These are phyloP conservation scores for Camellia sinensis DNA, from an alignment of 148 eudicot species.

Conservation along the genomic window DNA sequence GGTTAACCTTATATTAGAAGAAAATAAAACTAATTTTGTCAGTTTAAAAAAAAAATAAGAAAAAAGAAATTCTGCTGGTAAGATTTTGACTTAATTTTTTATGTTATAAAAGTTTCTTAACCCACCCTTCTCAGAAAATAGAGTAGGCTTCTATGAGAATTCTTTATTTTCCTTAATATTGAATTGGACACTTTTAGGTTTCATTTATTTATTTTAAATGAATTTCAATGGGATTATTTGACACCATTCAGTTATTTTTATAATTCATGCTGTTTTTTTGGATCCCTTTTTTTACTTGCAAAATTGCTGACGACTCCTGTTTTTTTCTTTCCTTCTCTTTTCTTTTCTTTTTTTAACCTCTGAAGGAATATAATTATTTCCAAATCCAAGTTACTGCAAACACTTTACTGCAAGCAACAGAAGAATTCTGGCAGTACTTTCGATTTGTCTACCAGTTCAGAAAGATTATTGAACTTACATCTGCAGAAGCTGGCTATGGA, in stretches of 20 bases:
- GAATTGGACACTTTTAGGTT: not conserved
- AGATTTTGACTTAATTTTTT: not conserved
- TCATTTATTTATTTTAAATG: no score
- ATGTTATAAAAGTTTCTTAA: no score
- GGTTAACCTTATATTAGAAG: no score
- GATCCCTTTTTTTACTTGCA: not conserved
- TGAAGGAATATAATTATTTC: conserved; percentile 49
- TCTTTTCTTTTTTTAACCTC: not conserved
- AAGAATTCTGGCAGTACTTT: conserved; percentile 20
- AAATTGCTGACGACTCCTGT: not conserved
- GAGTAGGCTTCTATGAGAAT: not conserved
- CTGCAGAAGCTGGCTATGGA: conserved; percentile 61
- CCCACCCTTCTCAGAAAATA: no score
- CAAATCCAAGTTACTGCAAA: conserved; percentile 43
- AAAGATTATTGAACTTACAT: conserved; percentile 30
- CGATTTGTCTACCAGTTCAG: conserved; percentile 24
- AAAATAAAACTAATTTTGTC: not conserved
- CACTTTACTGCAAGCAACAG: conserved; percentile 42
- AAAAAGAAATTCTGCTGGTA: not conserved
- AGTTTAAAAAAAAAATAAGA: no score
- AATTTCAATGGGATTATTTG: no score
- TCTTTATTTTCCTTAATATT: no score
- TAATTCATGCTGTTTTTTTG: not conserved
- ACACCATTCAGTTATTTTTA: not conserved
- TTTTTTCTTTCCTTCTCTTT: not conserved